Percentiles rank a stretch among this genome's conserved stretches.
These are phyloP conservation scores for Penicillium cinerascens DNA, from an alignment of 495 filamentous ascomycete species.

Conservation along the genomic window DNA sequence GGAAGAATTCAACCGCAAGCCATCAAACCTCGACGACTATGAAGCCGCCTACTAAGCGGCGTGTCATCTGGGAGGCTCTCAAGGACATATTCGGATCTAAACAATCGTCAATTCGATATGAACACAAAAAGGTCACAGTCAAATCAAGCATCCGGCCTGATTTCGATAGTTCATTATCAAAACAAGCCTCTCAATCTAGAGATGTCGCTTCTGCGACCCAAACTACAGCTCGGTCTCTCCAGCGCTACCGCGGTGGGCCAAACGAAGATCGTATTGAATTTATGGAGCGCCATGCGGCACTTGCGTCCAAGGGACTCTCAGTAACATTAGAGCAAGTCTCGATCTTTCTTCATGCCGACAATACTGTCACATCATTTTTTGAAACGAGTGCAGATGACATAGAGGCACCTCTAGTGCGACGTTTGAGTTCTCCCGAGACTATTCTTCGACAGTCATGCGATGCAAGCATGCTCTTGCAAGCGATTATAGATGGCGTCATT, in stretches of 20 bases:
- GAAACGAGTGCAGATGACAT: slow-evolving; percentile 84
- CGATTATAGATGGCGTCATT: slow-evolving; percentile 63
- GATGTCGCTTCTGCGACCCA: slow-evolving; percentile 15
- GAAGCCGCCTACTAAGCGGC: slow-evolving; percentile 29
- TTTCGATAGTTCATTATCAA: slow-evolving; percentile 14
- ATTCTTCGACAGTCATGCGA: slow-evolving; percentile 81
- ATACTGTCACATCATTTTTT: slow-evolving; percentile 58
- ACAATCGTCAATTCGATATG: slow-evolving; percentile 8
- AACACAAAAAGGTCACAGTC: slow-evolving; percentile 13
- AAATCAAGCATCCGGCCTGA: slow-evolving; percentile 30
- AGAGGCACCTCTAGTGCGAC: slow-evolving; percentile 72
- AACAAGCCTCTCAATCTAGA: slow-evolving; percentile 22
- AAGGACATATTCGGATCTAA: slow-evolving; percentile 32
- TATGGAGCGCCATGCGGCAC: slow-evolving; percentile 77
- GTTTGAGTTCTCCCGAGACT: slow-evolving; percentile 70
- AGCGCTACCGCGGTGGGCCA: slow-evolving; percentile 71
- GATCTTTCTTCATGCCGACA: slow-evolving; percentile 65
- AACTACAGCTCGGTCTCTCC: slow-evolving; percentile 57
- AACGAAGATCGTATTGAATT: slow-evolving; percentile 73
- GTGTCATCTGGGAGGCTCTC: slow-evolving; percentile 32
- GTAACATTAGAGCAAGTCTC: slow-evolving; percentile 90
- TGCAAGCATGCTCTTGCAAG: slow-evolving; percentile 83
- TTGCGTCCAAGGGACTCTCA: slow-evolving; percentile 60
- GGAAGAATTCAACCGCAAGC: slow-evolving; percentile 23
- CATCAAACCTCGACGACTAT: slow-evolving; percentile 30